Percentiles rank a stretch among this genome's conserved stretches.
These are phyloP conservation scores for Erysiphe pulchra DNA, from an alignment of 2,329 filamentous ascomycete species.

Conservation along the genomic window DNA sequence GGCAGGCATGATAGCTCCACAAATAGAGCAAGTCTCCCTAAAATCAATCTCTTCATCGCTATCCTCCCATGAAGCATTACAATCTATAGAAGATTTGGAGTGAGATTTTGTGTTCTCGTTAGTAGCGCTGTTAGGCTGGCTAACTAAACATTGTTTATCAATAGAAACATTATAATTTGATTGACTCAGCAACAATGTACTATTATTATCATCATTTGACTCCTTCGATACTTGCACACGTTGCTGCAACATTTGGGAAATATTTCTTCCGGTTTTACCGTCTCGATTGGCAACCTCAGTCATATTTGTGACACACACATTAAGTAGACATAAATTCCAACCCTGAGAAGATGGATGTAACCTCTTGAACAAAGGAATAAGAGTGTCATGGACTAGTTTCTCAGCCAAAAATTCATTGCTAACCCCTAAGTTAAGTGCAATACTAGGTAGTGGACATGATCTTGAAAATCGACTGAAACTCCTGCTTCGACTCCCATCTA, in stretches of 20 bases:
- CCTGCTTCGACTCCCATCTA: conserved; percentile 27
- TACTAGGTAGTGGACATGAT: conserved; percentile 46
- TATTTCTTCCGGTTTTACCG: conserved; percentile 37
- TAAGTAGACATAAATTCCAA: conserved; percentile 67
- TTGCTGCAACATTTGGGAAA: conserved; percentile 56
- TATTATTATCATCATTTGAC: too few relatives aligned
- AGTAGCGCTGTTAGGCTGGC: too few relatives aligned
- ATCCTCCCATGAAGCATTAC: conserved; percentile 4
- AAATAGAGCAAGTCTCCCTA: conserved; percentile 16
- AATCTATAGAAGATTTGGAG: too few relatives aligned
- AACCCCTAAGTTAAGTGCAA: conserved; percentile 40
- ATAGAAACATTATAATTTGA: too few relatives aligned
- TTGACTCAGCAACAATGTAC: too few relatives aligned
- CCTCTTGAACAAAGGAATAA: conserved; percentile 48
- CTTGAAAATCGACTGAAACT: conserved; percentile 48
- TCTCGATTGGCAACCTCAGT: conserved; percentile 21
- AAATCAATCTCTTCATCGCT: conserved; percentile 7
- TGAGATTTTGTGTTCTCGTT: too few relatives aligned
- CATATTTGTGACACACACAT: conserved; percentile 77
- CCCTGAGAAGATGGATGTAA: conserved; percentile 36
- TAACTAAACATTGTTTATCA: too few relatives aligned
- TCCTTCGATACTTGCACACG: too few relatives aligned
- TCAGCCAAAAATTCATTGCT: conserved; percentile 34
- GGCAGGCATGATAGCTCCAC: conserved; percentile 20
- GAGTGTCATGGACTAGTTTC: conserved; percentile 38